Base-by-base conservation (phyloP, 768 basidiomycete species). In the Boletus reticuloceps region DNA sequence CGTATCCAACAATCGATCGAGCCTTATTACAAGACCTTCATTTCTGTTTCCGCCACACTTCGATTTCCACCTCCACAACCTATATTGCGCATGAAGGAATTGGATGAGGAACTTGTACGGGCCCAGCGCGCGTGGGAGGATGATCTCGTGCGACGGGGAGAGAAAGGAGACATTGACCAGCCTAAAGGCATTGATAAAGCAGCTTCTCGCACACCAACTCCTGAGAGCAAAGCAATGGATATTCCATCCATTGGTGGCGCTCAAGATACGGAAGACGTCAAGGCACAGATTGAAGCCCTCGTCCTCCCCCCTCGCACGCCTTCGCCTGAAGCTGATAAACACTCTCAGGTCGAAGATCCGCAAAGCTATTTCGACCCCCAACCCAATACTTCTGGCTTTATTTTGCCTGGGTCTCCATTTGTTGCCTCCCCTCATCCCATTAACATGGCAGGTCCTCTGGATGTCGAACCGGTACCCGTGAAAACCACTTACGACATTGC, bases 21-120 rank as follows among this genome's bases (percentile, higher is more conserved):
- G 39, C 89, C 91, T 2, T 99, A 97, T 68, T 75, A 79, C 61
- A 84, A 77, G 57, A 94, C 91, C 2, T 93, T 94, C 65, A 89
- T 98, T 31, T 98, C 97, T 2, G 91, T 94, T 41, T 98, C 95
- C 3, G 89, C 95, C 0, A 93, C 94, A 0, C 75, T 98, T 45
- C 84, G 92, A 6, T 97, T 97, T 68, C 91, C 88, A 14, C 94
- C 96, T 22, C 97, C 97, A 5, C 88, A 91, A 65, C 89, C 94
- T 8, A 82, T 99, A 39, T 77, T 82, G 4, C 81, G 82, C 44
- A 97, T 98, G 93, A 88, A 90, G 63, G 87, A 91, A 61, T 75
- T 98, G 7, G 94, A 98, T 63, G 82, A 86, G 22, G 79, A 86
- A 52, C 79, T 96, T n/a, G 74, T 79, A 34, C 76, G 77, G 29